These are phyloP conservation scores for Penicillium salamii DNA, from an alignment of 495 filamentous ascomycete species.

Conservation along the genomic window DNA sequence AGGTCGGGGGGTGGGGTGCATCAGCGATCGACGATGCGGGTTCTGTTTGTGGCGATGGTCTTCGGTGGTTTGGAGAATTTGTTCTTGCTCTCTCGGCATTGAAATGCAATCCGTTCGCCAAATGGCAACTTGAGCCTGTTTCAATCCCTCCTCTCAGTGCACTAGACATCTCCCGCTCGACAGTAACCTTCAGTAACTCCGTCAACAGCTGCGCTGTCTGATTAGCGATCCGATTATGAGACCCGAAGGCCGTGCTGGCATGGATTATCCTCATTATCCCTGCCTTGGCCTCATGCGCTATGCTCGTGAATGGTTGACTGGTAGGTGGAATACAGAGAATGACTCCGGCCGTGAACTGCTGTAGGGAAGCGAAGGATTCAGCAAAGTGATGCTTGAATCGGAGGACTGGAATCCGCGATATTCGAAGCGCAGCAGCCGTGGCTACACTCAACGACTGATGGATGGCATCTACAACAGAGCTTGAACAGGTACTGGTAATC, in stretches of 20 bases:
- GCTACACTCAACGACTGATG: constrained; percentile 13
- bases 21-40: no score
- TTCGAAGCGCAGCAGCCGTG: constrained; percentile 18
- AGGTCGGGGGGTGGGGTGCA: no score
- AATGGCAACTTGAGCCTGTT: background rate
- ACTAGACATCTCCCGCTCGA: constrained; percentile 17
- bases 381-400: constrained; percentile 19
- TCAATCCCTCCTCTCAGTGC: constrained; percentile 3
- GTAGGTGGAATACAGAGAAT: constrained; percentile 23
- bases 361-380: constrained; percentile 15
- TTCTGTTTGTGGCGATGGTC: no score
- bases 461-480: constrained; percentile 11
- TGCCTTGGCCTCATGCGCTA: constrained; percentile 17
- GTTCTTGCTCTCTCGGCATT: no score
- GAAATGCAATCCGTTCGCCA: no score
- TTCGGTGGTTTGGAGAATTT: no score
- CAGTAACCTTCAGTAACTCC: constrained; percentile 16
- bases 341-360: constrained; percentile 21
- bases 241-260: constrained; percentile 9
- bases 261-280: constrained; percentile 20
- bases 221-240: constrained; percentile 18
- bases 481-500: background rate
- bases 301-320: constrained; percentile 14
- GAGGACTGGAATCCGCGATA: constrained; percentile 18
- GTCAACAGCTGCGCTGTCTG: constrained; percentile 21